A percentile compares a stretch with the other conserved stretches of the same genome.
Evolutionary conservation across 495 filamentous ascomycete genomes (phyloP).

Genomic region (Rhypophila decipiens): DNA sequence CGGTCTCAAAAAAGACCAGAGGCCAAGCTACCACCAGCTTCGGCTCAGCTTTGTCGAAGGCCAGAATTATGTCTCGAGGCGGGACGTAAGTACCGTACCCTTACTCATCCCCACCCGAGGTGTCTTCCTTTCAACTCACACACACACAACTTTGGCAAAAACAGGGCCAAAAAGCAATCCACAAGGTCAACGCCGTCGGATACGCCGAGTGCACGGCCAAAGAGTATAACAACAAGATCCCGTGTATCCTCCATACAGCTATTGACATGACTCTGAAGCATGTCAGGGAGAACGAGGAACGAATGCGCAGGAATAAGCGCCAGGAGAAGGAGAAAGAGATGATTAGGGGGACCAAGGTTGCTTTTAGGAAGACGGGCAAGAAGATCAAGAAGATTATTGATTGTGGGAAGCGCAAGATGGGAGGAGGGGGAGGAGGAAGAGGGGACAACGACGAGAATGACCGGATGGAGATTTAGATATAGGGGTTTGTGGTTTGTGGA

Average conservation of each 20-base stretch:
- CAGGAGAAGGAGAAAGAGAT: neutral
- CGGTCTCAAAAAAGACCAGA: constrained; percentile 21
- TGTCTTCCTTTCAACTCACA: neutral
- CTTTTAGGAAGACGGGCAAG: neutral
- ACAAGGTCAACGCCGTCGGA: constrained; percentile 1
- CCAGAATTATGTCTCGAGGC: constrained; percentile 4
- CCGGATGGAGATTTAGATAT: neutral
- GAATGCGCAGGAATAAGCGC: neutral
- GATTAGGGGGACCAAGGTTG: neutral
- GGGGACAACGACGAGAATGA: neutral
- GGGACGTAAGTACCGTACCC: neutral
- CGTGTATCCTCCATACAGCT: constrained; percentile 7
- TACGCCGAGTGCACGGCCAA: constrained; percentile 21
- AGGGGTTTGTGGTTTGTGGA: neutral
- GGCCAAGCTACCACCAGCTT: constrained; percentile 3
- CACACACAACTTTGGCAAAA: neutral
- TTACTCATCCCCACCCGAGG: neutral
- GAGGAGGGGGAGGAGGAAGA: neutral
- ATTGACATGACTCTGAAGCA: constrained; percentile 3
- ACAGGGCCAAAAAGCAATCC: constrained; percentile 5
- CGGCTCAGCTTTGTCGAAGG: constrained; percentile 13
- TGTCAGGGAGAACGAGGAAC: constrained; percentile 2
- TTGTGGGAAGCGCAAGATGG: neutral
- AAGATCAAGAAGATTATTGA: neutral
- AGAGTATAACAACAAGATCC: constrained; percentile 12